Conservation (phyloP, 2,329 filamentous ascomycete species). For the Sporothrix pallida region DNA sequence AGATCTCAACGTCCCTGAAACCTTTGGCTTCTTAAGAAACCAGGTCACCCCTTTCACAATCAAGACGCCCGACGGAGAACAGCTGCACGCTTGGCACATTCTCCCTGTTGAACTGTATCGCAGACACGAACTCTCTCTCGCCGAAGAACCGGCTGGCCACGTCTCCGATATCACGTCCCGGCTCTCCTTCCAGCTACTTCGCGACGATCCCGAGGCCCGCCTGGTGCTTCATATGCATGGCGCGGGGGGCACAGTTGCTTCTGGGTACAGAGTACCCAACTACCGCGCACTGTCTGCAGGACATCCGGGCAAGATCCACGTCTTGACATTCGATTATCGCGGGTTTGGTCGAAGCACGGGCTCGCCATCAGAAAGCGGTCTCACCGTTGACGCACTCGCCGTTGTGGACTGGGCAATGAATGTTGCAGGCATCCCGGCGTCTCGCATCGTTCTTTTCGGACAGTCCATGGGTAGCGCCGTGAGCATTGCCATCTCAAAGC, state of each 20-base stretch:
- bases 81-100: slow-evolving; percentile 76
- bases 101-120: slow-evolving; percentile 71
- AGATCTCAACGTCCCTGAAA: slow-evolving; percentile 68
- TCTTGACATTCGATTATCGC: slow-evolving; percentile 65
- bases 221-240: slow-evolving; percentile 61
- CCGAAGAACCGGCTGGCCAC: slow-evolving; percentile 49
- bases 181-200: slow-evolving; percentile 51
- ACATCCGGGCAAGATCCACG: slow-evolving; percentile 59
- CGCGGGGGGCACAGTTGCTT: slow-evolving; percentile 61
- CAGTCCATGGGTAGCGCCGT: slow-evolving; percentile 64
- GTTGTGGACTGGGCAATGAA: slow-evolving; percentile 61
- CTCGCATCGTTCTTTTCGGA: slow-evolving; percentile 62
- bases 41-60: slow-evolving; percentile 76
- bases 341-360: slow-evolving; percentile 63
- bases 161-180: slow-evolving; percentile 45
- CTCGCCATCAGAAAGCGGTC: slow-evolving; percentile 59
- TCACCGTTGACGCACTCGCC: slow-evolving; percentile 59
- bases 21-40: slow-evolving; percentile 72
- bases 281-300: slow-evolving; percentile 62
- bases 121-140: slow-evolving; percentile 58
- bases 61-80: slow-evolving; percentile 67
- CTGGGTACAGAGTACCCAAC: slow-evolving; percentile 59
- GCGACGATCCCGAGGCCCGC: slow-evolving; percentile 52
- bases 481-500: neutral
- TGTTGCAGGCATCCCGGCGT: slow-evolving; percentile 57